These are phyloP conservation scores for Saccharomyces paradoxus DNA, from an alignment of 805 yeast genomes.

Conservation along the genomic window DNA sequence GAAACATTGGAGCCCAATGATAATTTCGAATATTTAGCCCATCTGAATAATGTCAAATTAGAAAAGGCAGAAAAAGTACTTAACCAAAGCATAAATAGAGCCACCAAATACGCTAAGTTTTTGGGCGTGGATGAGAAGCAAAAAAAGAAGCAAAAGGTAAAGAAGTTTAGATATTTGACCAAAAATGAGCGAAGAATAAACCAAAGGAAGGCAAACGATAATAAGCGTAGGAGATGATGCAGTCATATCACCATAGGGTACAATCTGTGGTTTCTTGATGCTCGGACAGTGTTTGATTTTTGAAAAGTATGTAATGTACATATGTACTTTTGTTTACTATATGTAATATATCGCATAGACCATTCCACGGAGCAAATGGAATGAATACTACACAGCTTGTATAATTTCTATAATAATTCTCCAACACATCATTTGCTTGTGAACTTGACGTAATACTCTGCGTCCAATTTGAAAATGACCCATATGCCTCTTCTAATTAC, in stretches of 20 bases:
- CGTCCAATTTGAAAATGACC: constrained; percentile 78
- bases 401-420: neutral
- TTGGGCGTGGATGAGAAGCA: constrained; percentile 43
- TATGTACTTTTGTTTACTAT: neutral
- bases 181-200: constrained; percentile 65
- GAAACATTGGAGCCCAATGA: constrained; percentile 42
- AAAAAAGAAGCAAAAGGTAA: constrained; percentile 41
- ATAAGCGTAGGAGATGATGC: constrained; percentile 29
- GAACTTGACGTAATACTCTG: constrained; percentile 42
- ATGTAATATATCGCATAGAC: neutral
- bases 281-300: neutral
- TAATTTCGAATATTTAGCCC: constrained; percentile 52
- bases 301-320: neutral
- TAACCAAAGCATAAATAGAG: constrained; percentile 66
- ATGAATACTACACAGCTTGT: neutral
- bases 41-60: constrained; percentile 64
- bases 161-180: constrained; percentile 82
- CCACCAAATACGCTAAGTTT: constrained; percentile 72
- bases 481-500: constrained; percentile 80
- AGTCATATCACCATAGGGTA: neutral
- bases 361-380: neutral
- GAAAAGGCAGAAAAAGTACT: constrained; percentile 59
- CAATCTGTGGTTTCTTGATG: neutral
- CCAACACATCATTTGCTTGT: neutral
- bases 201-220: constrained; percentile 39